phyloP scores from a whole-genome alignment of 176 grass and related monocot species.

The Ensete ventricosum region DNA sequence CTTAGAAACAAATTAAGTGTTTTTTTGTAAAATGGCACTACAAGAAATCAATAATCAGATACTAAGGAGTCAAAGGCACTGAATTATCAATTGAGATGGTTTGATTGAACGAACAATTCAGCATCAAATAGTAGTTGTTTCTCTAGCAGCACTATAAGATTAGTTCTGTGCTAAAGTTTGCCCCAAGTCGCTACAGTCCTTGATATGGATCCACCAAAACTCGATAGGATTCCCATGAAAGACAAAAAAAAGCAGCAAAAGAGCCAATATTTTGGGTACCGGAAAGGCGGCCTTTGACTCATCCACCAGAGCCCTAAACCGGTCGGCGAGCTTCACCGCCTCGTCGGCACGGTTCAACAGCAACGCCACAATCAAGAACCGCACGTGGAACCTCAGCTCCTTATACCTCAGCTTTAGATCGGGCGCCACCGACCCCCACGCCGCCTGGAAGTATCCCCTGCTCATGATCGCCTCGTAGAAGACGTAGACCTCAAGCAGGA shows the following conservation, averaged over 20 bases:
- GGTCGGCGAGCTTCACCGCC: slow-evolving; percentile 46
- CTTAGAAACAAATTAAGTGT: too few species aligned
- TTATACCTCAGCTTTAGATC: slow-evolving; percentile 67
- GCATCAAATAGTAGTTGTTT: background rate
- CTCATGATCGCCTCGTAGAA: slow-evolving; percentile 24
- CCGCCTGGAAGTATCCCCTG: slow-evolving; percentile 56
- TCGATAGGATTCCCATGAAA: background rate
- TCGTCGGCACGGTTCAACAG: slow-evolving; percentile 68
- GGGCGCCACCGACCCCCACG: slow-evolving; percentile 6
- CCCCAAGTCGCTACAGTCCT: background rate
- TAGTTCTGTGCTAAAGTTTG: background rate
- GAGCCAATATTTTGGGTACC: slow-evolving; percentile 30
- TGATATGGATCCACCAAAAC: background rate
- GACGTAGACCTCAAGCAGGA: slow-evolving; percentile 22
- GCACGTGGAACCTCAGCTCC: slow-evolving; percentile 75
- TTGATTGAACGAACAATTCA: background rate
- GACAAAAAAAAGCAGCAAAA: background rate
- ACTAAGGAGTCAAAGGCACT: too few species aligned
- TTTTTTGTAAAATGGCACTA: too few species aligned
- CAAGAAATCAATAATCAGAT: too few species aligned
- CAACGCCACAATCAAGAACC: slow-evolving; percentile 78
- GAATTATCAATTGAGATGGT: background rate
- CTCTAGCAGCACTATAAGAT: background rate
- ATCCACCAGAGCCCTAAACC: slow-evolving; percentile 59
- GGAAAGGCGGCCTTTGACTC: slow-evolving; percentile 70